Base-by-base conservation (phyloP, 1,139 yeast species). In the Candida frijolesensis region DNA sequence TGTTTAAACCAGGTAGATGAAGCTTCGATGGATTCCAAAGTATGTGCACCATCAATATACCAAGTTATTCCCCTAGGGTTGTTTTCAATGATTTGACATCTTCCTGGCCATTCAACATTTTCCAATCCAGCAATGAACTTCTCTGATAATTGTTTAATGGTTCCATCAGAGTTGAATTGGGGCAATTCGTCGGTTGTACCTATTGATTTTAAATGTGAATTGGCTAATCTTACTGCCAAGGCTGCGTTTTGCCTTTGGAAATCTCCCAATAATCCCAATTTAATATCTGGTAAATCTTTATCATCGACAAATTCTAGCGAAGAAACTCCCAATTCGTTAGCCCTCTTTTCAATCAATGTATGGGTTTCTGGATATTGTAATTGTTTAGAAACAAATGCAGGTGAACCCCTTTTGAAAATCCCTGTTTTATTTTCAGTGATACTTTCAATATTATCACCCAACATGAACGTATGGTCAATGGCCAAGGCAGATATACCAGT, bases 361-460 rank as follows among this genome's bases (percentile, higher is more conserved):
- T 88, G 66, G 0, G 85, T 83, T 14, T 72, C 74, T 1, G 81
- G 80, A 53, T 71, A 68, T 42, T 77, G 79, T 8, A 81, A 76
- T 62, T 84, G 90, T 42, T 76, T 78, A 15, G 75, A 70, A 0
- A 88, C 89, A 51, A 84, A 79, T 0, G 96, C 96, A 1, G 85
- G 84, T 1, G 82, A 73, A 2, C 78, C 82, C 4, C 67, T 58
- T 63, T 94, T 95, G 72, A 87, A 90, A 48, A 95, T 95, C 0
- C 99, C 99, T 15, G 94, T 87, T 69, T 95, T 95, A 69, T 95
- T 94, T 96, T 97, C 90, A 1, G 98, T 91, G 60, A 95, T 95
- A 53, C 91, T 87, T 56, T 85, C 92, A 46, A 95, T 80, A 0
- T 97, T 92, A 57, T 84, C 73, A 7, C 99, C 99, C 51, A 95